These are phyloP conservation scores for Boletellus ananiceps DNA, from an alignment of 768 basidiomycete species.

Conservation along the genomic window DNA sequence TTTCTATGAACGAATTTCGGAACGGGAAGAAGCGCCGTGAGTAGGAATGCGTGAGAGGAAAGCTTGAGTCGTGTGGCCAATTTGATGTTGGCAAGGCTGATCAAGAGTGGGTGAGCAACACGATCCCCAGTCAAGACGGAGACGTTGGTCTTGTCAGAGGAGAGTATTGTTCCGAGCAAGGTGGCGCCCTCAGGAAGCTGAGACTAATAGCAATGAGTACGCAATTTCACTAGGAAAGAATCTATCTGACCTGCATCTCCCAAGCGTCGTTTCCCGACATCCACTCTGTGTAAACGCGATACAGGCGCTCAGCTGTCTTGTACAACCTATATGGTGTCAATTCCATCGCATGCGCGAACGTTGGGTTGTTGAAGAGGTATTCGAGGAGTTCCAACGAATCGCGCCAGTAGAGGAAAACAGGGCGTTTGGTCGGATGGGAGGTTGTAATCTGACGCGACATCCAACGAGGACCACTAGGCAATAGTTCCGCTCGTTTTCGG, in stretches of 20 bases:
- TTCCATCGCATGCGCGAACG: conserved; percentile 18
- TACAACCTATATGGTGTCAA: conserved; percentile 15
- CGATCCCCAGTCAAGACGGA: no score
- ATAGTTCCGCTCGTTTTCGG: conserved; percentile 21
- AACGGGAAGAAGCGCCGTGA: background rate
- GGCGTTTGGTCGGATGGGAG: conserved; percentile 19
- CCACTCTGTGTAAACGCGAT: conserved; percentile 22
- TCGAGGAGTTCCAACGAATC: conserved; percentile 28
- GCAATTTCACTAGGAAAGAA: background rate
- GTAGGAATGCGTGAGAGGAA: background rate
- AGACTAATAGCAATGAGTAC: background rate
- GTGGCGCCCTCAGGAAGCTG: background rate
- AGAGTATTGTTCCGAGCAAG: background rate
- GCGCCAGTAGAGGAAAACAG: conserved; percentile 24
- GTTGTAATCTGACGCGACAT: conserved; percentile 9
- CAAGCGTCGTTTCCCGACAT: conserved; percentile 19
- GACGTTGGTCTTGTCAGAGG: background rate
- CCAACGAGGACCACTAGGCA: conserved; percentile 29
- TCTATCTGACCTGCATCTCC: conserved; percentile 24
- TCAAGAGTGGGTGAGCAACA: no score
- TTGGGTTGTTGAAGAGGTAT: conserved; percentile 25
- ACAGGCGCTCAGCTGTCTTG: conserved; percentile 3
- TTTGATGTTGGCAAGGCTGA: no score
- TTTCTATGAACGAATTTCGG: background rate
- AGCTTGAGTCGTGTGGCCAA: no score